phyloP scores from a whole-genome alignment of 768 basidiomycete species.

The Clitopilus passeckerianus region DNA sequence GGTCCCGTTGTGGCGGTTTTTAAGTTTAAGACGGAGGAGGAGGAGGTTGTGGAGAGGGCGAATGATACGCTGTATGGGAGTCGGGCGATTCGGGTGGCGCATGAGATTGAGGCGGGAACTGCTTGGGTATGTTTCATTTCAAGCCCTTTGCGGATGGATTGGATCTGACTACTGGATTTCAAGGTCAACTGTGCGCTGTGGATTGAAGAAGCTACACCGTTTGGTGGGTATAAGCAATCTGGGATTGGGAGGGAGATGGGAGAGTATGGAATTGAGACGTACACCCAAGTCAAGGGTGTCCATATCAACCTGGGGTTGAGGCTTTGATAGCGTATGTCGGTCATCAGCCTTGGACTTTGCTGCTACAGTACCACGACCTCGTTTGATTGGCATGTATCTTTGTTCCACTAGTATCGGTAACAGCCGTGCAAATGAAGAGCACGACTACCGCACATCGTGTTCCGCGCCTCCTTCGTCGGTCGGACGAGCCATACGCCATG shows the following conservation, averaged over 20 bases:
- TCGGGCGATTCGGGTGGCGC: conserved; percentile 37
- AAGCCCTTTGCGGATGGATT: too few relatives aligned
- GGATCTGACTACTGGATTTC: too few relatives aligned
- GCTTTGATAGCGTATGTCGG: conserved; percentile 9
- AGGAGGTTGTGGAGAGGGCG: conserved; percentile 40
- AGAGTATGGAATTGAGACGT: conserved; percentile 66
- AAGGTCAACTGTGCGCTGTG: conserved; percentile 40
- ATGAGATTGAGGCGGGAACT: conserved; percentile 65
- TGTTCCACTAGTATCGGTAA: too few relatives aligned
- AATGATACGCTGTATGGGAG: conserved; percentile 70
- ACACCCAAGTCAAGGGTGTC: conserved; percentile 47
- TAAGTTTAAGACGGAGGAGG: conserved; percentile 54
- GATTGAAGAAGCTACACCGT: conserved; percentile 56
- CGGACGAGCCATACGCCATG: too few relatives aligned
- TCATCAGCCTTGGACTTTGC: too few relatives aligned
- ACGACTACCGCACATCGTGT: too few relatives aligned
- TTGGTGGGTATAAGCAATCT: conserved; percentile 80
- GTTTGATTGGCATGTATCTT: too few relatives aligned
- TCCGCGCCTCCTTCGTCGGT: too few relatives aligned
- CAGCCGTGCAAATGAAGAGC: too few relatives aligned
- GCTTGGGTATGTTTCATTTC: conserved; percentile 37
- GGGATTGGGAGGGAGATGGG: conserved; percentile 78
- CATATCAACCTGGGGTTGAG: conserved; percentile 44
- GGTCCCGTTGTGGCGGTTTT: conserved; percentile 65
- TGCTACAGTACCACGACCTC: too few relatives aligned